phyloP scores from a whole-genome alignment of 2,329 filamentous ascomycete genomes.

The Xylaria hypoxylon region DNA sequence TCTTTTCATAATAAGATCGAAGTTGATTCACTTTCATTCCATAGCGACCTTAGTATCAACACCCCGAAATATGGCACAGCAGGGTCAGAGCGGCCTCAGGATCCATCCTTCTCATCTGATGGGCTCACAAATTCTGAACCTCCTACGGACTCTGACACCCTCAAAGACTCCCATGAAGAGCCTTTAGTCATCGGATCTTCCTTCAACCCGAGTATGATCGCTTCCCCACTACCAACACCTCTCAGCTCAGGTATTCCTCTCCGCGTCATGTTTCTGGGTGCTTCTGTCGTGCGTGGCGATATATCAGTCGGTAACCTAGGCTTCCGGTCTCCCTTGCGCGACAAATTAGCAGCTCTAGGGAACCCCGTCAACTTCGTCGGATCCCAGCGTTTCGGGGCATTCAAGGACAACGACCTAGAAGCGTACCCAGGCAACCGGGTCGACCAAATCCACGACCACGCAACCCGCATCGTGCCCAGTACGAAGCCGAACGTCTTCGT shows the following conservation, averaged over 20 bases:
- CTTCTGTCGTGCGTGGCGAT: slow-evolving; percentile 45
- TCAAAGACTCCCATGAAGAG: neutral
- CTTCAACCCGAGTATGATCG: neutral
- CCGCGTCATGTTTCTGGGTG: slow-evolving; percentile 47
- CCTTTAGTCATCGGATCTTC: neutral
- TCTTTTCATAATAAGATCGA: slow-evolving; percentile 11
- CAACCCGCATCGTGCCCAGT: slow-evolving; percentile 37
- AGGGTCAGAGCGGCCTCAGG: neutral
- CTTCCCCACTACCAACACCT: slow-evolving; percentile 3
- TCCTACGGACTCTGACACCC: neutral
- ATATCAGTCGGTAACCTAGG: slow-evolving; percentile 43
- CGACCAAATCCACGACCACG: slow-evolving; percentile 44
- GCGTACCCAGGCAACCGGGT: slow-evolving; percentile 45
- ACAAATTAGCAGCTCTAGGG: slow-evolving; percentile 45
- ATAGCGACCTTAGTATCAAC: neutral
- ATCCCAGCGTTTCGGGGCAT: slow-evolving; percentile 44
- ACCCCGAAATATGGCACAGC: neutral
- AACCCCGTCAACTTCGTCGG: slow-evolving; percentile 49
- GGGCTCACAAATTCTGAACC: no score
- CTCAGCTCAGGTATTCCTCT: slow-evolving; percentile 40
- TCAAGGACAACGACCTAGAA: slow-evolving; percentile 48
- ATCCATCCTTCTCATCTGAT: neutral
- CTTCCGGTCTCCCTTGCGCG: slow-evolving; percentile 46
- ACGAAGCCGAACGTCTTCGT: slow-evolving; percentile 47
- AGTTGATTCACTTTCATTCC: slow-evolving; percentile 1